These are phyloP conservation scores for Tulasnella sp. DNA, from an alignment of 768 basidiomycete species.

Conservation along the genomic window DNA sequence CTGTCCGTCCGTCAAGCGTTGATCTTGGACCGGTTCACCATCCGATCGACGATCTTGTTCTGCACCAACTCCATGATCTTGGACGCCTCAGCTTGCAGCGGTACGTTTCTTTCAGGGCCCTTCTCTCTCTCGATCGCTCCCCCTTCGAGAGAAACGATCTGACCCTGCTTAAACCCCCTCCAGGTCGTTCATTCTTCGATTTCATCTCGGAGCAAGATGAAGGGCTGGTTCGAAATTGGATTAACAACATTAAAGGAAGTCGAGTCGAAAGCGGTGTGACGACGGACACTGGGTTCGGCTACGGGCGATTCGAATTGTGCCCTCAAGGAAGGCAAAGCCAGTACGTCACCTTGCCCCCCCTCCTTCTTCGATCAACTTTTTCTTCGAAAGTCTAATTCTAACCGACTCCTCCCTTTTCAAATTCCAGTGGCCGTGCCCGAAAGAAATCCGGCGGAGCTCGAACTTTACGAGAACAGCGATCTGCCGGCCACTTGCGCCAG, in stretches of 20 bases:
- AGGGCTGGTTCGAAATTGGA: slow-evolving; percentile 59
- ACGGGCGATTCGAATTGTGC: slow-evolving; percentile 57
- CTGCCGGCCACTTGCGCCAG: slow-evolving; percentile 5
- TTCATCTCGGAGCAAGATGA: slow-evolving; percentile 62
- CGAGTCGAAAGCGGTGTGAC: slow-evolving; percentile 71
- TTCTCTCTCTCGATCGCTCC: slow-evolving; percentile 37
- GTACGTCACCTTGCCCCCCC: not conserved
- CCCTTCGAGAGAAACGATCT: too few relatives aligned
- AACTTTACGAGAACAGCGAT: slow-evolving; percentile 10
- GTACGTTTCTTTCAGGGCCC: not conserved
- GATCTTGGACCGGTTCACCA: slow-evolving; percentile 70
- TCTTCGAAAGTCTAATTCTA: slow-evolving; percentile 29
- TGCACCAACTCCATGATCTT: slow-evolving; percentile 68
- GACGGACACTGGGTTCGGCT: slow-evolving; percentile 78
- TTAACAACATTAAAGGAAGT: slow-evolving; percentile 71
- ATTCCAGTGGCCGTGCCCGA: slow-evolving; percentile 1
- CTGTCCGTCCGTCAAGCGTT: slow-evolving; percentile 72
- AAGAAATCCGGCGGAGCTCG: slow-evolving; percentile 15
- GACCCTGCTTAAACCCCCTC: too few relatives aligned
- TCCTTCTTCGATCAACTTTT: not conserved
- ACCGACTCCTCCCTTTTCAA: not conserved
- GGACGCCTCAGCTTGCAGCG: slow-evolving; percentile 23
- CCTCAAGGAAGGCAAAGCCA: slow-evolving; percentile 44
- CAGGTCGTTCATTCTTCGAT: slow-evolving; percentile 55
- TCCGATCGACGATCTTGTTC: slow-evolving; percentile 56